phyloP scores from a whole-genome alignment of 306 rosid genomes.

The Quercus variabilis region DNA sequence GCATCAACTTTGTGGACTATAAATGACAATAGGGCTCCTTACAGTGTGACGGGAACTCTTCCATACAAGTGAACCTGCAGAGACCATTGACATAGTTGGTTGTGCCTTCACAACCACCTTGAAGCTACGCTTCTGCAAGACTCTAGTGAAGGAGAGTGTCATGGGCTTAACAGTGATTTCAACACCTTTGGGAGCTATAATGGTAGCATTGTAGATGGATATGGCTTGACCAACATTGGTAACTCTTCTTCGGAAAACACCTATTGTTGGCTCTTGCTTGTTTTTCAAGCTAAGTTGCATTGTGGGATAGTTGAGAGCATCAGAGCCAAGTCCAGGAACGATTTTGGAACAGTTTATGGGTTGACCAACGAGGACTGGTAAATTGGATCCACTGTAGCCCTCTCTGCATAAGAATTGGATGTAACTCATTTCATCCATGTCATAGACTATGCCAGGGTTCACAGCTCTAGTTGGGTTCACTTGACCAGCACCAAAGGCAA shows the following conservation, averaged over 20 bases:
- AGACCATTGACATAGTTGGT: conserved; percentile 28
- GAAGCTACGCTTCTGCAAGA: conserved; percentile 53
- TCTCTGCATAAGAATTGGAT: conserved; percentile 74
- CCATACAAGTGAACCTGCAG: conserved; percentile 67
- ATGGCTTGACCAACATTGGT: conserved; percentile 72
- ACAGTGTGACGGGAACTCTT: conserved; percentile 41
- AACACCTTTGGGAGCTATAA: conserved; percentile 60
- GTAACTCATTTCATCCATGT: conserved; percentile 54
- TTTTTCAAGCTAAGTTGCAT: conserved; percentile 51
- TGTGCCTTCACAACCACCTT: conserved; percentile 70
- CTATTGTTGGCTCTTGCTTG: conserved; percentile 23
- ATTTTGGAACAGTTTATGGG: conserved; percentile 61
- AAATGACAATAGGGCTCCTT: conserved; percentile 71
- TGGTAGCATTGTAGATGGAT: conserved; percentile 51
- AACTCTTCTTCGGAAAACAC: conserved; percentile 55
- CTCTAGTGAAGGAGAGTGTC: conserved; percentile 42
- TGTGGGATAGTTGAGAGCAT: conserved; percentile 76
- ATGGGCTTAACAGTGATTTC: conserved; percentile 51
- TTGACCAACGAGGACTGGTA: conserved; percentile 45
- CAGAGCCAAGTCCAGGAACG: conserved; percentile 61
- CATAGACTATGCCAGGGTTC: conserved; percentile 75
- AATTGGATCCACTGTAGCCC: conserved; percentile 53
- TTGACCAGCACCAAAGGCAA: conserved; percentile 81
- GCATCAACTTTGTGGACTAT: too few species aligned
- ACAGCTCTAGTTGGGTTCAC: conserved; percentile 59